Evolutionary conservation across 23 red algal species (phyloP).

Genomic region (Gracilaria gracilis): DNA sequence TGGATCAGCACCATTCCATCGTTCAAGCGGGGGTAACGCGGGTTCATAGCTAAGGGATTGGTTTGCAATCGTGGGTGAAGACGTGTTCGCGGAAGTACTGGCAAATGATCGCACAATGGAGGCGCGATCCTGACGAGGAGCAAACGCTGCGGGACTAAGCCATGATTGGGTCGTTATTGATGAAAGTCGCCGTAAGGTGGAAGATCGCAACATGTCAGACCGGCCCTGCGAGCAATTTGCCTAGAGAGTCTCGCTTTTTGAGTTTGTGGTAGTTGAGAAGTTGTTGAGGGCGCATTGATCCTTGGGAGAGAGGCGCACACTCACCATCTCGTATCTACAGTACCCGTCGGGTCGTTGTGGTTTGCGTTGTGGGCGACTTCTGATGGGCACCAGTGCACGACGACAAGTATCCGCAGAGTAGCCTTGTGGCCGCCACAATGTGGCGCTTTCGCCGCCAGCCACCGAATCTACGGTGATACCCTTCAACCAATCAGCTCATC

Average conservation of each 20-base stretch:
- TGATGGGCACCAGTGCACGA: no score
- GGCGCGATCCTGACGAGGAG: background rate
- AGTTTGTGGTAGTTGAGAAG: no score
- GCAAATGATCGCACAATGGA: background rate
- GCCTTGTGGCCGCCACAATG: no score
- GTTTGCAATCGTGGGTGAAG: background rate
- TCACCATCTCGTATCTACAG: no score
- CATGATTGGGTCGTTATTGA: background rate
- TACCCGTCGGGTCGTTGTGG: no score
- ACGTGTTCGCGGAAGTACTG: background rate
- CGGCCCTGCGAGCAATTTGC: background rate
- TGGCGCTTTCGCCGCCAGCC: no score
- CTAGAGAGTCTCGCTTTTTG: background rate
- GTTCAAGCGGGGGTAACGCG: slow-evolving; percentile 30
- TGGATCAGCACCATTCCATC: slow-evolving; percentile 80
- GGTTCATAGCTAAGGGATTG: background rate
- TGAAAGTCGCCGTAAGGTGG: background rate
- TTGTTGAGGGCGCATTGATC: no score
- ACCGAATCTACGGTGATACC: background rate
- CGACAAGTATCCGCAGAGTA: no score
- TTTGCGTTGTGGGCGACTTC: no score
- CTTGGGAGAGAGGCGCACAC: no score
- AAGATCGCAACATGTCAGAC: background rate
- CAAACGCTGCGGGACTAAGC: background rate
- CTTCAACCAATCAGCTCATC: background rate